phyloP scores from a whole-genome alignment of 148 eudicot genomes.

The Rhododendron ovatum region DNA sequence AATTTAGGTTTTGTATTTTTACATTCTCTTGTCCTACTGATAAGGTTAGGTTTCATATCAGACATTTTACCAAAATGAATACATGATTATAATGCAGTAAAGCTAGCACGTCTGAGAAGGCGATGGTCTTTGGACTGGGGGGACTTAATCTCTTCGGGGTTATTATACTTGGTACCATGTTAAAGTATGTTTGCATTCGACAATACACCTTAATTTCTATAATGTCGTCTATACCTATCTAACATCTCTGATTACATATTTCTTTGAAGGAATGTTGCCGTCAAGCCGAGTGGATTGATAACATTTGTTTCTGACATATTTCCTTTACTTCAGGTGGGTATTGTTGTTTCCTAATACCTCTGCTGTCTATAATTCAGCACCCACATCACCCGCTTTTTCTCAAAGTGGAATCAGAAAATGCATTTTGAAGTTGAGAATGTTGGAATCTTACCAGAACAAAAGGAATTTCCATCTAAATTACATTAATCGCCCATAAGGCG shows the following conservation, averaged over 20 bases:
- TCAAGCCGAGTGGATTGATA: conserved; percentile 62
- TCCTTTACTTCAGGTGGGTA: conserved; percentile 86
- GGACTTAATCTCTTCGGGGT: conserved; percentile 89
- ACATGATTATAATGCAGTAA: conserved; percentile 54
- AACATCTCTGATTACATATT: conserved; percentile 18
- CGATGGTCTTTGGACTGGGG: conserved; percentile 87
- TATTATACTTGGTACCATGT: conserved; percentile 69
- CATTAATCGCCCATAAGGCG: background rate
- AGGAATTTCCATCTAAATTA: background rate
- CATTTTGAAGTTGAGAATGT: background rate
- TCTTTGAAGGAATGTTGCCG: conserved; percentile 50
- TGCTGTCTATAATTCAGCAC: background rate
- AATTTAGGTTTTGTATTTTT: conserved; percentile 53
- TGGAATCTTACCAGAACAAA: background rate
- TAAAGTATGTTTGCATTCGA: conserved; percentile 46
- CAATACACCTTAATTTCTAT: conserved; percentile 8
- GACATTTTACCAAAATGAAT: background rate
- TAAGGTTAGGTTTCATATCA: background rate
- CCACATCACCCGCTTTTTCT: background rate
- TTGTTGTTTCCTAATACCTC: conserved; percentile 2
- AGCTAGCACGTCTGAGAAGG: conserved; percentile 68
- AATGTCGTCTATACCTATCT: conserved; percentile 8
- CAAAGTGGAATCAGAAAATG: background rate
- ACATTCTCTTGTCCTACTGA: background rate
- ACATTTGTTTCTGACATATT: conserved; percentile 67